Base-by-base conservation (phyloP, 495 filamentous ascomycete genomes). In the Aspergillus conjunctus region DNA sequence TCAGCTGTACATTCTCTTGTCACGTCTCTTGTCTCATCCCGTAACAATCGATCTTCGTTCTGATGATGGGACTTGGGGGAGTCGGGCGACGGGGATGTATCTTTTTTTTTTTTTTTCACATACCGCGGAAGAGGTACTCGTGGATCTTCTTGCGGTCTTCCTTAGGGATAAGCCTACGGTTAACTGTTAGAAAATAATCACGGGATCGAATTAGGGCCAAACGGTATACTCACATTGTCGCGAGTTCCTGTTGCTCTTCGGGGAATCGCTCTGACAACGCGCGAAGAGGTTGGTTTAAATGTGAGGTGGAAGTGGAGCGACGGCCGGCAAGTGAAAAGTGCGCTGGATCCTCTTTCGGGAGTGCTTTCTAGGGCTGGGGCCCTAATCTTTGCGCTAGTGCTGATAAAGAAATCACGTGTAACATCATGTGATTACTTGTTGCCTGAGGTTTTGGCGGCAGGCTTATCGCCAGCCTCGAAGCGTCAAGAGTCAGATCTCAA, bases 61-160 rank as follows among this genome's bases (percentile, higher is more conserved):
- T 46, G 26, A 26, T 26, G 26, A 26, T 26, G 26, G 2, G 26
- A 26, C 26, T 26, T 26, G 26, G 5, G 26, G 26, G 26, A 5
- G 26, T 26, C 26, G 26, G 5, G 26, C 5, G 26, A 26, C 5
- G 26, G 26, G 26, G 26, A 26, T 21, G 14, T 7, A 46, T 46
- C 10, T 46, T 56, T 12, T 44, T 21, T 41, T 30, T 2, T 56
- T 34, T 33, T 26, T 41, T 59, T 71, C 63, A 83, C 84, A 79
- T 85, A 89, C 86, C 87, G 71, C 93, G 91, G 88, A 98, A 98
- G 87, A 98, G 91, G 87, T 98, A 97, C 89, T 98, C 91, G 84
- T 98, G 95, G 84, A 98, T 97, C 88, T 94, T 93, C 89, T 98
- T 98, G 83, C 94, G 92, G 83, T 98, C 94, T 77, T 90, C 88